phyloP scores from a whole-genome alignment of 805 yeast genomes.

The Metschnikowia reukaufii region DNA sequence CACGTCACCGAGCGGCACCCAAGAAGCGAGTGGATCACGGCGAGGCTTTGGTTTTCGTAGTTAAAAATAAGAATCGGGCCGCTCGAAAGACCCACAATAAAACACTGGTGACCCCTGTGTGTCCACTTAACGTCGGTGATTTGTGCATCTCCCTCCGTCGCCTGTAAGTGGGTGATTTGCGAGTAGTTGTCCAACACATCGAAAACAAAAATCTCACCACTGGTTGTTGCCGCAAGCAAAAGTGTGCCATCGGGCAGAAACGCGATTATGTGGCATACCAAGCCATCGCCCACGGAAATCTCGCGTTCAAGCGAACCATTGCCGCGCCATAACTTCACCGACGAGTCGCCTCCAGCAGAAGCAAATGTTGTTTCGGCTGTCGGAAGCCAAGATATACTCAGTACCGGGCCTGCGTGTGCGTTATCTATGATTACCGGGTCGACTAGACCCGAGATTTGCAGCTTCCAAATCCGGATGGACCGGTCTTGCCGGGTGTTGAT shows the following conservation, averaged over 20 bases:
- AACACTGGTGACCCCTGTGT: conserved; percentile 35
- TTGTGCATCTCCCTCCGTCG: conserved; percentile 6
- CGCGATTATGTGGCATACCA: conserved; percentile 22
- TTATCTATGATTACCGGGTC: conserved; percentile 43
- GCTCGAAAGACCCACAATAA: conserved; percentile 43
- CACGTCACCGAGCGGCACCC: conserved; percentile 53
- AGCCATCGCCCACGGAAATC: conserved; percentile 21
- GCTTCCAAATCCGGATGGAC: conserved; percentile 43
- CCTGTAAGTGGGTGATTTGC: conserved; percentile 22
- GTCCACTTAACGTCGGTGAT: conserved; percentile 49
- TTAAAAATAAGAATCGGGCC: conserved; percentile 42
- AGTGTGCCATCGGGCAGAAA: conserved; percentile 50
- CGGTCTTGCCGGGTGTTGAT: conserved; percentile 45
- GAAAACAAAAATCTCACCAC: conserved; percentile 37
- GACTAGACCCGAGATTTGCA: conserved; percentile 24
- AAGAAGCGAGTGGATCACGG: conserved; percentile 20
- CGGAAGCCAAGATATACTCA: conserved; percentile 51
- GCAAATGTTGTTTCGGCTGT: conserved; percentile 44
- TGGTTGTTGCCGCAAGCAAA: conserved; percentile 45
- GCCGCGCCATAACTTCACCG: conserved; percentile 34
- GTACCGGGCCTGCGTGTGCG: conserved; percentile 42
- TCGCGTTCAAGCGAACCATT: conserved; percentile 16
- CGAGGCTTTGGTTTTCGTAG: conserved; percentile 3
- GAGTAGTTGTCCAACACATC: conserved; percentile 32
- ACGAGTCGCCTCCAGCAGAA: conserved; percentile 48